phyloP scores from a whole-genome alignment of 1,284 basidiomycete species.

The Cutaneotrichosporon mucoides region DNA sequence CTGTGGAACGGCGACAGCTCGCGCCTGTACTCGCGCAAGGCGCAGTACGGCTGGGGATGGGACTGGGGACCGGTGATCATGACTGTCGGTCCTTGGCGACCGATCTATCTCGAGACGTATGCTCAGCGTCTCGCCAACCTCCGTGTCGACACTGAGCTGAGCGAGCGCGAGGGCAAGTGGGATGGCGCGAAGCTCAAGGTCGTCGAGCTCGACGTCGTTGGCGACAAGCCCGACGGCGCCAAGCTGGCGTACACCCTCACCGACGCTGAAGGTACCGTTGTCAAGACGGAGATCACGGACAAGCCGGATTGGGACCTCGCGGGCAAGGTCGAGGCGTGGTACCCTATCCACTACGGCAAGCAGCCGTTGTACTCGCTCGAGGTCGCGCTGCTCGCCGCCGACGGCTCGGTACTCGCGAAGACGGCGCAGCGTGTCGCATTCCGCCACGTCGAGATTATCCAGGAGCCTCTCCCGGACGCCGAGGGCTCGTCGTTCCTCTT shows the following conservation, averaged over 20 bases:
- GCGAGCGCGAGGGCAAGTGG: slow-evolving; percentile 1
- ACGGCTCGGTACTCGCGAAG: slow-evolving; percentile 22
- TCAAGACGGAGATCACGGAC: slow-evolving; percentile 43
- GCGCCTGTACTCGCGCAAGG: slow-evolving; percentile 79
- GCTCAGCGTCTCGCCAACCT: slow-evolving; percentile 61
- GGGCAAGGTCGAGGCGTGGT: slow-evolving; percentile 59
- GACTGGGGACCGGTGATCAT: slow-evolving; percentile 56
- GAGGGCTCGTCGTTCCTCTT: slow-evolving; percentile 78
- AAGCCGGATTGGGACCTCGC: slow-evolving; percentile 55
- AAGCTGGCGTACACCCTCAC: slow-evolving; percentile 15
- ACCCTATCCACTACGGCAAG: slow-evolving; percentile 70
- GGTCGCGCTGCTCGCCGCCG: slow-evolving; percentile 51
- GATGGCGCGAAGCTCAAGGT: slow-evolving; percentile 5
- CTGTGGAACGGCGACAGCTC: slow-evolving; percentile 76
- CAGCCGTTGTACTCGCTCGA: slow-evolving; percentile 70
- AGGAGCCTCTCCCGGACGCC: slow-evolving; percentile 55
- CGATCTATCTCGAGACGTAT: slow-evolving; percentile 64
- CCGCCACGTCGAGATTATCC: slow-evolving; percentile 66
- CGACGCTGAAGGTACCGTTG: slow-evolving; percentile 8
- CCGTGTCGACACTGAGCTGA: slow-evolving; percentile 49
- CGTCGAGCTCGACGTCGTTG: slow-evolving; percentile 7
- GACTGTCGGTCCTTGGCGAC: slow-evolving; percentile 47
- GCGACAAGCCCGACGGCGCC: slow-evolving; percentile 1
- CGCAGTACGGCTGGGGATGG: slow-evolving; percentile 64
- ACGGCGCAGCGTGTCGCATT: slow-evolving; percentile 58